Conservation (phyloP, 345 rosid species). For the Eucalyptus caleyi region DNA sequence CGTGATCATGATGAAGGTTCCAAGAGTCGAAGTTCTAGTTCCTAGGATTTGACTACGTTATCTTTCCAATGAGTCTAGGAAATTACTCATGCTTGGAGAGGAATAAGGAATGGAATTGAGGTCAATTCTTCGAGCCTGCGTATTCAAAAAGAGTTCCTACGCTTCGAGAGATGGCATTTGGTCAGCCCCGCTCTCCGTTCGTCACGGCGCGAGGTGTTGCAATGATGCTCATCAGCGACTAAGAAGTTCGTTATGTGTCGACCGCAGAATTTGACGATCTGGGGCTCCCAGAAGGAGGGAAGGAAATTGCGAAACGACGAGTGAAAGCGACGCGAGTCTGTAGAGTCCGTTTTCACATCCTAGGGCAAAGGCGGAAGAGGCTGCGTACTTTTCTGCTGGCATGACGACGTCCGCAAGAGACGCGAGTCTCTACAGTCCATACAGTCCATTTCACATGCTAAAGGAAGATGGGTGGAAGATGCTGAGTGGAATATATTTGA, state of each 20-base stretch:
- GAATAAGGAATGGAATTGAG: not conserved
- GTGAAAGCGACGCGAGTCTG: not conserved
- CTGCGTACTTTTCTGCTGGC: not conserved
- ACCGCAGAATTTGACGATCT: not conserved
- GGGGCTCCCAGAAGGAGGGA: not conserved
- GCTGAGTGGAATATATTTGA: not conserved
- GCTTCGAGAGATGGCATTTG: not conserved
- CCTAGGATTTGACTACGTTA: no score
- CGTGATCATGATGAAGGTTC: no score
- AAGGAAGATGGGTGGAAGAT: not conserved
- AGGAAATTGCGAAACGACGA: not conserved
- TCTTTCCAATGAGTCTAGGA: not conserved
- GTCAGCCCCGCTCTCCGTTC: not conserved
- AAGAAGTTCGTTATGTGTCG: not conserved
- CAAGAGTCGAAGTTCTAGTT: no score
- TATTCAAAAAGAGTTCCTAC: not conserved
- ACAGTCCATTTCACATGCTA: not conserved
- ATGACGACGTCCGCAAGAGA: not conserved
- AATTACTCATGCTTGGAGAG: not conserved
- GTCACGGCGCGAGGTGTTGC: not conserved
- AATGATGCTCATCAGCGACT: not conserved
- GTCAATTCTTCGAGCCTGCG: not conserved
- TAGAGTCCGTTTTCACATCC: not conserved
- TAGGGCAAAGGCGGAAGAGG: not conserved
- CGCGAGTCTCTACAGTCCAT: not conserved